Percentiles rank a stretch among this genome's conserved stretches.
Conservation (phyloP, 2,329 filamentous ascomycete species). For the Thelonectria olida region DNA sequence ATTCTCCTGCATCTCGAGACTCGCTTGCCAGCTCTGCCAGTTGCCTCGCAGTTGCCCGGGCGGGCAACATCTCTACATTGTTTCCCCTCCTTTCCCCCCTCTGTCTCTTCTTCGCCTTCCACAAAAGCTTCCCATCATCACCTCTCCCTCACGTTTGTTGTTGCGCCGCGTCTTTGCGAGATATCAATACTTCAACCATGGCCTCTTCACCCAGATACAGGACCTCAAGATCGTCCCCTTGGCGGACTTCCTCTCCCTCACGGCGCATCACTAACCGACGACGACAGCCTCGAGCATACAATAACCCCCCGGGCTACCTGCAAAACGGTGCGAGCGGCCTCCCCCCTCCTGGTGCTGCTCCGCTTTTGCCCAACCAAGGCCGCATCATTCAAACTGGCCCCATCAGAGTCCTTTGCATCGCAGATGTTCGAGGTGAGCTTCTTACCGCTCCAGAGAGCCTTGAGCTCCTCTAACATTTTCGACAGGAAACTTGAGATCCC, state of each 20-base stretch:
- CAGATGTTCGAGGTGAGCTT: conserved; percentile 73
- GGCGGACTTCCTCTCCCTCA: neutral
- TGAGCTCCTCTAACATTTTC: conserved; percentile 24
- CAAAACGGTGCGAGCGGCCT: conserved; percentile 68
- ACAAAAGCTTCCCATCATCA: neutral
- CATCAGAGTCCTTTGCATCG: conserved; percentile 74
- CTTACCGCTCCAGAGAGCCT: neutral
- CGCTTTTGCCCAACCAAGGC: conserved; percentile 74
- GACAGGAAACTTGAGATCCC: conserved; percentile 88
- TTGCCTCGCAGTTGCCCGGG: conserved; percentile 13
- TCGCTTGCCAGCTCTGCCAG: conserved; percentile 14
- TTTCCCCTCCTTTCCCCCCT: neutral
- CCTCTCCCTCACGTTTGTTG: conserved; percentile 2
- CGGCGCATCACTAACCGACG: conserved; percentile 35
- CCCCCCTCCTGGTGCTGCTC: conserved; percentile 67
- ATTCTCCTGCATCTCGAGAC: neutral
- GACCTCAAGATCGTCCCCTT: conserved; percentile 2
- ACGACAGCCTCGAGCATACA: conserved; percentile 55
- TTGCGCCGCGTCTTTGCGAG: conserved; percentile 15
- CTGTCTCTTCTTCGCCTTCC: neutral
- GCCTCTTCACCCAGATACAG: conserved; percentile 2
- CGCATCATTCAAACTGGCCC: conserved; percentile 72
- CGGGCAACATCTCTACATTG: conserved; percentile 3
- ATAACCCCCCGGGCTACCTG: conserved; percentile 67
- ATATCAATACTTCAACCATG: conserved; percentile 12